Conservation (phyloP, 768 basidiomycete species). For the Gymnopilus junonius region DNA sequence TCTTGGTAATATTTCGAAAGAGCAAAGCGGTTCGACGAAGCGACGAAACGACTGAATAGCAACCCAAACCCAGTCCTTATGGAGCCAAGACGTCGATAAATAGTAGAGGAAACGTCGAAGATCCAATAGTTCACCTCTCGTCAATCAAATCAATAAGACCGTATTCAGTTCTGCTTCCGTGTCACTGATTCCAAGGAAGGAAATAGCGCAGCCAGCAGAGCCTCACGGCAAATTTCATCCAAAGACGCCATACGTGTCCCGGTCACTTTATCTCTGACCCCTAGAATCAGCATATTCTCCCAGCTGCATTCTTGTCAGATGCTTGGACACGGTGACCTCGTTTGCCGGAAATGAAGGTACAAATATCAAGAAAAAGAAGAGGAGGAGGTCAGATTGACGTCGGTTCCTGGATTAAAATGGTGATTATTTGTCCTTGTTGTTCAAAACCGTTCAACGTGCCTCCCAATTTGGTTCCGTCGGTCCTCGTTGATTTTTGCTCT, state of each 20-base stretch:
- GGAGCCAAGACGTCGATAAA: conserved; percentile 6
- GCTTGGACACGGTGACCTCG: background rate
- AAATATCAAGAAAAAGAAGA: background rate
- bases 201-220: background rate
- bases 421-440: conserved; percentile 3
- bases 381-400: background rate
- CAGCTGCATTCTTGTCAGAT: background rate
- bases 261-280: conserved; percentile 18
- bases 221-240: background rate
- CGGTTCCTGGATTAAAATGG: conserved; percentile 4
- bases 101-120: conserved; percentile 23
- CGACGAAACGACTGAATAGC: conserved; percentile 4
- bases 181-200: conserved; percentile 21
- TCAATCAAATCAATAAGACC: conserved; percentile 26
- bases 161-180: conserved; percentile 24
- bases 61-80: conserved; percentile 3
- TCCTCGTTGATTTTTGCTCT: background rate
- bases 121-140: conserved; percentile 32
- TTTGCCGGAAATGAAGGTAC: conserved; percentile 1
- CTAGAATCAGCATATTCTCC: background rate
- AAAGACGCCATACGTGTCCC: conserved; percentile 8
- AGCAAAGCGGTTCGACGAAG: background rate
- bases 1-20: background rate
- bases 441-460: background rate
- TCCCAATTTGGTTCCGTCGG: background rate